Evolutionary conservation across 1,284 basidiomycete species (phyloP), one percentile per base, ranked within the genome.

Genomic region (Polyporus tsugae): DNA sequence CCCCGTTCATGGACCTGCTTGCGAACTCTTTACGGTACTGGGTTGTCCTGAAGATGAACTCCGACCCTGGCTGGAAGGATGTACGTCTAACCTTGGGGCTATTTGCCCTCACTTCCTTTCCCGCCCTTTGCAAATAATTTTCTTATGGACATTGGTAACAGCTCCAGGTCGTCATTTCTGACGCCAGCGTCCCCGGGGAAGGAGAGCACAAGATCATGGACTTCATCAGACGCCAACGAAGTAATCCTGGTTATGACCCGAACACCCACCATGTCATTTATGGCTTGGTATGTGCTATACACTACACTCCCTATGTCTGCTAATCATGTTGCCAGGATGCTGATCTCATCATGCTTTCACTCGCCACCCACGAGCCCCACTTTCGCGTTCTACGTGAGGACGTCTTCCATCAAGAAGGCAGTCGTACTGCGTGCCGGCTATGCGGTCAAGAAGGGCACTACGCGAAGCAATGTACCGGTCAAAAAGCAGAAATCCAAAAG

Each of bases 171-270:
- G 92, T 99, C 73, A 95, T 99, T 70, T 99, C 98, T 2, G 98
- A 99, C 75, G 95, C 97, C 2, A 93, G 94, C 66, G 98, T 99
- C 11, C 97, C 97, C 1, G 97, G 97, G 73, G 98, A 99, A 82
- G 98, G 98, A 78, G 98, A 99, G 81, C 98, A 99, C 83, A 99
- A 99, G 85, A 99, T 99, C 74, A 99, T 99, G 95, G 98, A 99
- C 78, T 98, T 91, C 80, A 98, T 99, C 73, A 87, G 98, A 68
- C 88, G 97, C 60, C 96, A 98, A 77, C 88, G 98, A 61, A 86
- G 88, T 60, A 94, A 98, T 77, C 88, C 90, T 41, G 92, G 91
- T 13, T 93, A 99, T 82, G 93, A 99, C 80, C 92, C 98, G 38
- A 99, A 99, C 78, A 99, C 96, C 4, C 87, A 87, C 57, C 98